phyloP scores from a whole-genome alignment of 2,329 filamentous ascomycete genomes.

The Penicillium italicum region DNA sequence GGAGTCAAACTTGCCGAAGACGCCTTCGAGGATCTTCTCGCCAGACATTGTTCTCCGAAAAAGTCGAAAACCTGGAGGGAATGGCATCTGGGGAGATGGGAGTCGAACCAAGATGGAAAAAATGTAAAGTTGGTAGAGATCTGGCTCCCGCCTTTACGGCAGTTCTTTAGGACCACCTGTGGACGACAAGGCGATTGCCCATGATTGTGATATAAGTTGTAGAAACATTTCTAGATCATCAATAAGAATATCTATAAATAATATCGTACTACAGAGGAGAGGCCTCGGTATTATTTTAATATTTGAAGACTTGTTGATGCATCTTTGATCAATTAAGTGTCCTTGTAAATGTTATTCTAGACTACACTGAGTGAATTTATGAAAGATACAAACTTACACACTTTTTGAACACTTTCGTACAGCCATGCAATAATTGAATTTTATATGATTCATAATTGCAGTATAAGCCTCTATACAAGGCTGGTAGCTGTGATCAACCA shows the following conservation, averaged over 20 bases:
- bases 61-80: slow-evolving; percentile 27
- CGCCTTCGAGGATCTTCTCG: slow-evolving; percentile 57
- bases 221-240: background rate
- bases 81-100: slow-evolving; percentile 27
- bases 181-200: background rate
- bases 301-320: background rate
- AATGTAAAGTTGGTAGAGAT: slow-evolving; percentile 9
- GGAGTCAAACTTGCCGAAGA: slow-evolving; percentile 52
- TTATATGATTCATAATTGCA: no score
- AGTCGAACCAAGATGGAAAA: slow-evolving; percentile 7
- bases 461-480: no score
- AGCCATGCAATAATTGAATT: background rate
- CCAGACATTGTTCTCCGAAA: slow-evolving; percentile 40
- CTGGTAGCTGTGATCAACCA: background rate
- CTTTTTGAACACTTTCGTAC: background rate
- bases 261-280: background rate
- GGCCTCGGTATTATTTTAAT: background rate
- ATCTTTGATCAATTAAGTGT: background rate
- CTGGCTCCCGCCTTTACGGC: slow-evolving; percentile 5
- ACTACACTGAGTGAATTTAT: background rate
- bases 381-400: background rate
- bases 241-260: background rate
- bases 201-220: no score
- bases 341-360: background rate
- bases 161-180: background rate